Evolutionary conservation across 148 eudicot species (phyloP).

Genomic region (Nepenthes mirabilis): DNA sequence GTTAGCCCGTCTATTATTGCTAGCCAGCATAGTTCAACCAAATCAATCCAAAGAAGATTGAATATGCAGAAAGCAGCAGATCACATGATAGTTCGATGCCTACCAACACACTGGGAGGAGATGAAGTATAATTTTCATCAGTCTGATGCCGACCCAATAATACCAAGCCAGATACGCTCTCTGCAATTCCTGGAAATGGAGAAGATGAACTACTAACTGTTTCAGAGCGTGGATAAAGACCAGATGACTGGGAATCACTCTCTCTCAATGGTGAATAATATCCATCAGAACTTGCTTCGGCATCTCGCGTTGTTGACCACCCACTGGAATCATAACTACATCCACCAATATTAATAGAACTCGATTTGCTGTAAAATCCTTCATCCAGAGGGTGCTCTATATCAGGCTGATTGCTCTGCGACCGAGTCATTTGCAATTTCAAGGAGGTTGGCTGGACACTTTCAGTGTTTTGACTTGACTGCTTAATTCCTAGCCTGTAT

Average conservation of each 20-base stretch:
- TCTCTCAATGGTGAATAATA: constrained; percentile 8
- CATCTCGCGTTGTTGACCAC: constrained; percentile 7
- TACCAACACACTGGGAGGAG: constrained; percentile 46
- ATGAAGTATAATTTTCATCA: constrained; percentile 11
- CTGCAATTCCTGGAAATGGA: constrained; percentile 12
- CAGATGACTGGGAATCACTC: constrained; percentile 8
- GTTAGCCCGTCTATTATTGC: constrained; percentile 3
- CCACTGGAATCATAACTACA: not conserved
- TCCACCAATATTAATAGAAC: not conserved
- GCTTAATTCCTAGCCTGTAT: constrained; percentile 5
- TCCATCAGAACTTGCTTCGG: constrained; percentile 18
- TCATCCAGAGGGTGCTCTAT: not conserved
- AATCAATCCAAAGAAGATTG: not conserved
- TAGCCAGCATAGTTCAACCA: not conserved
- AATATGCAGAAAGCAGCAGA: not conserved
- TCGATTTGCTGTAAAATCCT: not conserved
- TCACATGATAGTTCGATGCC: not conserved
- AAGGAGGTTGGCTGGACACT: not conserved
- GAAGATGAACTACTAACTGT: constrained; percentile 16
- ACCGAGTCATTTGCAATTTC: not conserved
- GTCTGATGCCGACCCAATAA: constrained; percentile 13
- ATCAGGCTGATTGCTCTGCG: not conserved
- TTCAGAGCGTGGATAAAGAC: constrained; percentile 12
- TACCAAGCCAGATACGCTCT: constrained; percentile 17
- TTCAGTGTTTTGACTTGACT: not conserved